Evolutionary conservation across 2,329 filamentous ascomycete genomes (phyloP), one percentile per base, ranked within the genome.

Genomic region (Penicillium janthinellum): DNA sequence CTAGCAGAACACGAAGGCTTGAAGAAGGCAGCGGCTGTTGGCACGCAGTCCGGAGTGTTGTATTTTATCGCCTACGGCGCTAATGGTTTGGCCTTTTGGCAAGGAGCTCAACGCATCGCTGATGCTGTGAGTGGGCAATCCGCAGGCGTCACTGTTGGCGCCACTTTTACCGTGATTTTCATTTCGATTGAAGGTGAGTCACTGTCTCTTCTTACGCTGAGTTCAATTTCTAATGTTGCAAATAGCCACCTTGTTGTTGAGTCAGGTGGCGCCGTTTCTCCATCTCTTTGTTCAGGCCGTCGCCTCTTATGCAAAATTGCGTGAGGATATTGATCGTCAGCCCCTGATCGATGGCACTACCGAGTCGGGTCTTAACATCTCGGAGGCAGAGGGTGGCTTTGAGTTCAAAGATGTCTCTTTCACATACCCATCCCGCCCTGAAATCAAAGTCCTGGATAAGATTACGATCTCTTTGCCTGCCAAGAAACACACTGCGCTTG

Each of bases 1-100:
- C 71, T 75, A 3, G 82, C 86, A 3, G 78, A 81, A 50, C 77
- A 73, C 10, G 79, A 83, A 25, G 86, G 82, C 2, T 79, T 86
- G 60, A 84, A 84, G 62, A 90, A 89, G 69, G 82, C 84, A 0
- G 73, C 82, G 1, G 79, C 82, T 0, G 79, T 83, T 28, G 88
- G 83, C 4, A 71, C 84, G 0, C 86, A 89, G 67, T 80, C 85
- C 7, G 87, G 87, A 10, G 71, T 84, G 15, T 75, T 90, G 6
- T 90, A 88, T 70, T 90, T 90, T 63, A 84, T 90, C 63, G 85
- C 86, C 4, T 90, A 88, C 64, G 82, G 85, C 2, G 86, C 86
- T 6, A 90, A 89, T 69, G 86, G 85, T 1, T 77, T 90, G 14
- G 86, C 87, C 0, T 90, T 88, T 68, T 90, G 86, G 86, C 83